A percentile compares a stretch with the other conserved stretches of the same genome.
Evolutionary conservation across 306 rosid species (phyloP).

Genomic region (Dalbergia cultrata): DNA sequence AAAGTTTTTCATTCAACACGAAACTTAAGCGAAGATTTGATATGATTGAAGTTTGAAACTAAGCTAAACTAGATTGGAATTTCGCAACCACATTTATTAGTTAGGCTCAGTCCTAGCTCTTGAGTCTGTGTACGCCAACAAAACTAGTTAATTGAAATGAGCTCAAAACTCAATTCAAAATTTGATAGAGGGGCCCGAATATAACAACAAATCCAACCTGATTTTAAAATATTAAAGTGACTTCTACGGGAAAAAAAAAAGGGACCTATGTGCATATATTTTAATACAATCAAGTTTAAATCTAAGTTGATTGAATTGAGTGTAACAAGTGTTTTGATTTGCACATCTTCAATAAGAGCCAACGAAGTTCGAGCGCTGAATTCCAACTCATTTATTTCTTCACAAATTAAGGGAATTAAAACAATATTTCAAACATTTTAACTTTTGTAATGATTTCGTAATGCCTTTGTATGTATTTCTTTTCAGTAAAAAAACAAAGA

Average conservation of each 20-base stretch:
- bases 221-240: not conserved
- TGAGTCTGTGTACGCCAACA: too few species aligned
- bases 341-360: too few species aligned
- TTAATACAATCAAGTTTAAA: slow-evolving; percentile 27
- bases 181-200: slow-evolving; percentile 3
- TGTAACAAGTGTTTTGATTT: not conserved
- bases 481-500: slow-evolving; percentile 40
- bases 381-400: slow-evolving; percentile 18
- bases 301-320: not conserved
- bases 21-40: not conserved
- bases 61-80: not conserved
- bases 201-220: not conserved
- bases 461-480: slow-evolving; percentile 38
- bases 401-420: slow-evolving; percentile 1
- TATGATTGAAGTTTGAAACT: slow-evolving; percentile 16
- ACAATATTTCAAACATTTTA: slow-evolving; percentile 22
- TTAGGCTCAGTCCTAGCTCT: too few species aligned
- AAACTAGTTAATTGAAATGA: too few species aligned
- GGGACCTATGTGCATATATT: not conserved
- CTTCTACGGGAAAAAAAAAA: too few species aligned
- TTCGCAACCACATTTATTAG: too few species aligned
- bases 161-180: not conserved
- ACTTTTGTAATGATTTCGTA: slow-evolving; percentile 33
- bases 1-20: not conserved
- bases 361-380: not conserved